Conservation (phyloP, 129 eudicot genomes). For the Arctium minus region DNA sequence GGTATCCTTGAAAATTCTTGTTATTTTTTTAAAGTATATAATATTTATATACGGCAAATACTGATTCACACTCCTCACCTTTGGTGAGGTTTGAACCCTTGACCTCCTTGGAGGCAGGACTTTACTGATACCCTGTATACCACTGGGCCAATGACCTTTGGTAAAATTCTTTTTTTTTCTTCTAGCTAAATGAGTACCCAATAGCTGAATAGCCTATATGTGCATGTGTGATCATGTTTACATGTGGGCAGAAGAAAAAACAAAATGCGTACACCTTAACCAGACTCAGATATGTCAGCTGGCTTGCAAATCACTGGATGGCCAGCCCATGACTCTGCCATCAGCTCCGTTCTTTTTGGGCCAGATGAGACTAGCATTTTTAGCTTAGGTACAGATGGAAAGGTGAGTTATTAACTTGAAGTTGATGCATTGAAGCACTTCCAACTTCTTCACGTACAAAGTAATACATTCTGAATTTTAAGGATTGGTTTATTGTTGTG, state of each 20-base stretch:
- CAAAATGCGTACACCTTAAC: constrained; percentile 43
- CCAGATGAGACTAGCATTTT: constrained; percentile 96
- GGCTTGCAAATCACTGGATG: constrained; percentile 97
- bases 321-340: constrained; percentile 99
- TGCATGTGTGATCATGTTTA: not conserved
- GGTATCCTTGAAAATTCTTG: constrained; percentile 64
- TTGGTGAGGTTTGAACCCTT: too few species aligned
- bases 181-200: not conserved
- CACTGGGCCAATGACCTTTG: too few species aligned
- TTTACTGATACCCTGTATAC: too few species aligned
- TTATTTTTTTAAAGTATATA: not conserved
- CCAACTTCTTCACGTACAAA: not conserved
- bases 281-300: constrained; percentile 80
- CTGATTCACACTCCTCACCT: too few species aligned
- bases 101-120: too few species aligned
- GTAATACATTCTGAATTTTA: not conserved
- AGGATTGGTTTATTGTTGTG: not conserved
- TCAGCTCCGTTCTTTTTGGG: constrained; percentile 91
- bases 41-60: too few species aligned
- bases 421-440: not conserved
- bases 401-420: constrained; percentile 43
- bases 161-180: not conserved
- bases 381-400: constrained; percentile 89
- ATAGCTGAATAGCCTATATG: not conserved
- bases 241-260: not conserved